phyloP scores from a whole-genome alignment of 2,329 filamentous ascomycete species.

The Hysterium pulicare region DNA sequence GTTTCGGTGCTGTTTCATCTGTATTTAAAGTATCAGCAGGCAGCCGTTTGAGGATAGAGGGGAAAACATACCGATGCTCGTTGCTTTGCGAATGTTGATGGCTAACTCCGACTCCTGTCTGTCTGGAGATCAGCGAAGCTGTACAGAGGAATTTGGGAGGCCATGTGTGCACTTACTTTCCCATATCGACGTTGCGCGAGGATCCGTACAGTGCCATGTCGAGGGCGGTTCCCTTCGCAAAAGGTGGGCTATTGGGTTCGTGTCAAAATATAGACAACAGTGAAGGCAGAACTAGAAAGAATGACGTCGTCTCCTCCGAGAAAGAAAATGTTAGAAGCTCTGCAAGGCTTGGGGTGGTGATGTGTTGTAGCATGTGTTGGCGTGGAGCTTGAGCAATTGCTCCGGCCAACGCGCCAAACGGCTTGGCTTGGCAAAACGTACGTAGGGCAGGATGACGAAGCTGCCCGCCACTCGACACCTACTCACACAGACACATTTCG shows the following conservation, averaged over 20 bases:
- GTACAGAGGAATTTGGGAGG: neutral
- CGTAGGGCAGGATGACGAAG: no score
- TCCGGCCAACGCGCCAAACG: no score
- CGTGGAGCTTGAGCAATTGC: neutral
- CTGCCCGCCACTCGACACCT: no score
- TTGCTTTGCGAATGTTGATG: constrained; percentile 66
- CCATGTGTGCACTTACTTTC: constrained; percentile 48
- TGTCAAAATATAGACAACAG: constrained; percentile 8
- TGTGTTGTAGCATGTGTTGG: neutral
- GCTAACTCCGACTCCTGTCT: constrained; percentile 63
- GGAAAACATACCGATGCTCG: constrained; percentile 52
- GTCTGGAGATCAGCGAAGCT: constrained; percentile 21
- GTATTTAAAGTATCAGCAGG: constrained; percentile 14
- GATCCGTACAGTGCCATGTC: constrained; percentile 41
- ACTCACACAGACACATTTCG: no score
- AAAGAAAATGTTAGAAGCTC: constrained; percentile 1
- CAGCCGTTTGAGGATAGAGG: constrained; percentile 9
- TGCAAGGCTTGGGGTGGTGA: constrained; percentile 3
- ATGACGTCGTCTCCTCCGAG: neutral
- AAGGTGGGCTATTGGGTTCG: neutral
- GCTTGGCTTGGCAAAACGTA: no score
- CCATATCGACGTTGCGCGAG: constrained; percentile 58
- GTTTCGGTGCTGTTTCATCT: constrained; percentile 67
- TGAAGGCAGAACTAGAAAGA: constrained; percentile 18
- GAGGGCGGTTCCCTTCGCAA: constrained; percentile 18